Base-by-base conservation (phyloP, 139 green algal species). In the Volvox reticuliferus region DNA sequence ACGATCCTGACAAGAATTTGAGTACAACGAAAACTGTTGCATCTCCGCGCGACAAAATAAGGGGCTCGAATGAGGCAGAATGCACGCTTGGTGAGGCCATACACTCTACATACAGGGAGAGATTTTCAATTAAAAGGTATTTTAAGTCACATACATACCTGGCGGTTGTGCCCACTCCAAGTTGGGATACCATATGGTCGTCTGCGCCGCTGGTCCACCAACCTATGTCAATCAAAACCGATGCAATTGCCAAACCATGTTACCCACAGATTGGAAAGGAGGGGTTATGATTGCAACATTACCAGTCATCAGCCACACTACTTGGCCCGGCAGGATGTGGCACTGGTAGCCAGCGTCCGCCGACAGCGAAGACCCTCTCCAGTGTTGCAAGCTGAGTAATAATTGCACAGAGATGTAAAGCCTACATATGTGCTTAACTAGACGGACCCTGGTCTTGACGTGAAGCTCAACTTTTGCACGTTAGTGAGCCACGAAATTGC, bases 341-440 rank as follows among this genome's bases (percentile, higher is more conserved):
- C 55, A 86, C 50, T 71, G 79, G 26, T 55, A 65, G 62, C 82
- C 82, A 88, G 62, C 63, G 21, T 67, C 82, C 62, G 62, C 82
- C 63, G 62, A 61, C 62, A 16, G 35, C 30, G 20, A 63, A 14
- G 12, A 88, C 63, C 19, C 82, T n/a, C 82, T 88, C 82, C 82
- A 88, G 82, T 9, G 32, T 88, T 88, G 17, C 21, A 68, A 86
- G 21, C 14, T 84, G n/a, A n/a, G 44, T 55, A 55, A 5, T 55
- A 55, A 55, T 55, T 55, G 9, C 44, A 55, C 44, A 55, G 44
- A 55, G 9, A 55, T 55, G 5, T 55, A 55, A 55, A 55, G 44
- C 44, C 44, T 55, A 55, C 44, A 55, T 55, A 55, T 55, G 44
- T 55, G 44, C 9, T 55, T 9, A 14, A 55, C 5, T 9, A 55